A percentile compares a stretch with the other conserved stretches of the same genome.
phyloP scores from a whole-genome alignment of 75 land plant genomes.

The Azolla pinnata region DNA sequence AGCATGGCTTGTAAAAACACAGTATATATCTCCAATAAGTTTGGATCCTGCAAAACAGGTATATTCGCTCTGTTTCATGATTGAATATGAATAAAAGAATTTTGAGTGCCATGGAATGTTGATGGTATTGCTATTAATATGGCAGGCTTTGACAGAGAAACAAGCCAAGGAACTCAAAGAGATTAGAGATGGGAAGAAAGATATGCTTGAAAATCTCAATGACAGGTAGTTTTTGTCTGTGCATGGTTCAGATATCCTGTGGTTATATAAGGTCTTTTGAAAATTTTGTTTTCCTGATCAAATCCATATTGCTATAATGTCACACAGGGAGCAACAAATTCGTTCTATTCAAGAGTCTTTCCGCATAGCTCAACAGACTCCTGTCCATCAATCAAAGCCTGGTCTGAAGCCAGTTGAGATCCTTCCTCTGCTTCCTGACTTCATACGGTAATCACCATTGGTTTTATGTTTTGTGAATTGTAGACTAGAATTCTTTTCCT shows the following conservation, averaged over 20 bases:
- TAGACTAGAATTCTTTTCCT: background rate
- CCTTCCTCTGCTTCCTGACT: slow-evolving; percentile 76
- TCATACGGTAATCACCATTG: slow-evolving; percentile 47
- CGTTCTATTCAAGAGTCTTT: slow-evolving; percentile 84
- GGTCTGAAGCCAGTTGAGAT: slow-evolving; percentile 56
- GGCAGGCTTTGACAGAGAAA: slow-evolving; percentile 73
- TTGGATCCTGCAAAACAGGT: slow-evolving; percentile 86
- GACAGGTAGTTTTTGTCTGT: slow-evolving; percentile 41
- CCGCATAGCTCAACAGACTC: slow-evolving; percentile 52
- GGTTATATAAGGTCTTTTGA: background rate
- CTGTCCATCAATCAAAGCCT: slow-evolving; percentile 76
- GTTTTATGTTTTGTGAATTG: background rate
- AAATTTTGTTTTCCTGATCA: background rate
- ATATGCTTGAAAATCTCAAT: slow-evolving; percentile 51
- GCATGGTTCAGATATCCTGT: background rate
- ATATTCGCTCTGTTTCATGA: background rate
- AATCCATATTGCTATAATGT: no score
- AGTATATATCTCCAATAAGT: slow-evolving; percentile 89
- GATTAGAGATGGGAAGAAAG: slow-evolving; percentile 48
- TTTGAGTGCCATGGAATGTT: background rate
- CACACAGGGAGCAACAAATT: slow-evolving; percentile 72
- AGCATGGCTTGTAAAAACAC: slow-evolving; percentile 94
- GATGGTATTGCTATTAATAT: background rate
- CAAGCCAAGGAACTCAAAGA: slow-evolving; percentile 90
- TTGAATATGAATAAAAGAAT: background rate